Base-by-base conservation (phyloP, 352 stramenopile genomes). In the Elongisporangium anandrum region DNA sequence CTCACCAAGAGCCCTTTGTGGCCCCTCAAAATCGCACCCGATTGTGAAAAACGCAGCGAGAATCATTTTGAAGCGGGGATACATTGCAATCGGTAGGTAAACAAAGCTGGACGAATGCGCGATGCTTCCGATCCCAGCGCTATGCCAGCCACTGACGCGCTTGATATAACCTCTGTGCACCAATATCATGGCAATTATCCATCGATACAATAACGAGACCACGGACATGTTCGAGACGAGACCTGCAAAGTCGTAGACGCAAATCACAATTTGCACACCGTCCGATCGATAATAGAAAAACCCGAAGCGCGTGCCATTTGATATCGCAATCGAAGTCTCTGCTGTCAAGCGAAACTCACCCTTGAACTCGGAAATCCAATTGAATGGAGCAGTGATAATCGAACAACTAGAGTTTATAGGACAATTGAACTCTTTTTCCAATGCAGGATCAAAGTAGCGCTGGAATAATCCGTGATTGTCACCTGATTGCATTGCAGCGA, bases 161-260 rank as follows among this genome's bases (percentile, higher is more conserved):
- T 3, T 9, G 23, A 48, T 7, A 13, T 41, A 61, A 1, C 54
- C 48, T 6, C 23, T 45, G 41, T 62, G 19, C 10, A 73, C 41
- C 19, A 58, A 51, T 0, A 69, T 2, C 19, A 63, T 60, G 0
- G 45, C 52, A 17, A 68, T 34, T 15, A 73, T 63, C 75, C 75
- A 85, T 0, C 65, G 69, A 5, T 70, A 12, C 0, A 81, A 61
- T 26, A 82, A 34, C 15, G 66, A 12, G 0, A 50, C 64, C 2
- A 79, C 21, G 15, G 72, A 75, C 0, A 66, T 0, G 29, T 82
- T 81, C 6, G 72, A 75, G 50, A 85, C 61, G 15, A 78, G 66
- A 12, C 54, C 67, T 8, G 72, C 62, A 21, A 77, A 53, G 10
- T 70, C 59, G 58, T 85, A 80, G 10, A 57, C 39, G 56, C 58